A percentile compares a stretch with the other conserved stretches of the same genome.
Conservation (phyloP, 2,329 filamentous ascomycete genomes). For the Didymellaceae sp. region DNA sequence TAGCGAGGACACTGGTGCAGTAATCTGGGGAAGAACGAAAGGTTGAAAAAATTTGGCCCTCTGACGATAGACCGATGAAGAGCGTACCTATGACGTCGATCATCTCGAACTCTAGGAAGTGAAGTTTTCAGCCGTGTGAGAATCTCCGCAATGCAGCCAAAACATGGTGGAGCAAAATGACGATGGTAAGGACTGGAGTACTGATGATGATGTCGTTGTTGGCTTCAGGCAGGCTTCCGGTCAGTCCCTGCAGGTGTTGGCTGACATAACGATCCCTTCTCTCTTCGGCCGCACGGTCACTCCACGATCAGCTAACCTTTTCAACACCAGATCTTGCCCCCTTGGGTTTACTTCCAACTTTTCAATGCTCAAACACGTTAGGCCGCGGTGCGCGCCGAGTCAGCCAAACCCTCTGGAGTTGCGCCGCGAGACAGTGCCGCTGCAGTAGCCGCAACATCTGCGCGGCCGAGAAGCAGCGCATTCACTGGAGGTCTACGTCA, state of each 20-base stretch:
- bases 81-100: slow-evolving; percentile 12
- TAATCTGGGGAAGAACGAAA: slow-evolving; percentile 12
- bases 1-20: slow-evolving; percentile 1
- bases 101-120: not conserved
- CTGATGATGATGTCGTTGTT: slow-evolving; percentile 9
- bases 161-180: slow-evolving; percentile 16
- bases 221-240: slow-evolving; percentile 11
- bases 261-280: slow-evolving; percentile 17
- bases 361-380: slow-evolving; percentile 22
- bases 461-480: slow-evolving; percentile 43
- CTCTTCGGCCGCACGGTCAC: slow-evolving; percentile 10
- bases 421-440: slow-evolving; percentile 17
- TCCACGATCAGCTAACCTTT: slow-evolving; percentile 27
- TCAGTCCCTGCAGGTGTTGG: slow-evolving; percentile 15
- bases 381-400: slow-evolving; percentile 27
- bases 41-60: not conserved
- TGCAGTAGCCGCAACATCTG: slow-evolving; percentile 22
- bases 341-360: slow-evolving; percentile 16
- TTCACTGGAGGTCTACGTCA: slow-evolving; percentile 30
- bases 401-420: slow-evolving; percentile 14
- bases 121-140: slow-evolving; percentile 8
- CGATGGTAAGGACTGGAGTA: slow-evolving; percentile 3
- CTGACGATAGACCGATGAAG: slow-evolving; percentile 12
- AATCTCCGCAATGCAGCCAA: not conserved
- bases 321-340: slow-evolving; percentile 13